Base-by-base conservation (phyloP, 2,329 filamentous ascomycete genomes). In the Trichoderma koningii region DNA sequence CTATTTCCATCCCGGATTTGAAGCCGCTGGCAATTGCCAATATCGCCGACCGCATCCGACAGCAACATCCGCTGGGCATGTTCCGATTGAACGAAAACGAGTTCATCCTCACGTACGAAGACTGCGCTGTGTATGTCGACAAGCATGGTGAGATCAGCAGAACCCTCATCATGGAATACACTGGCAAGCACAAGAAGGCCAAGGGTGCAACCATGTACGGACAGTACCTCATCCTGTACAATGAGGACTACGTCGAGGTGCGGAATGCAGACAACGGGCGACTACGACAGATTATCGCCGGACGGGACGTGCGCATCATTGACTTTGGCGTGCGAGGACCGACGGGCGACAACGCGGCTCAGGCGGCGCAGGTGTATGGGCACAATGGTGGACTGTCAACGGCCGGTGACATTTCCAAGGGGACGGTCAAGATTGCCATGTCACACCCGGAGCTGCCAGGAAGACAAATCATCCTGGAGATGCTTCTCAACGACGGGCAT, bases 131-230 rank as follows among this genome's bases (percentile, higher is more conserved):
- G 9, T 99, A 98, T 73, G 91, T 98, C 74, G 96, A 99, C 81
- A 97, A 98, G 78, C 93, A 98, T 76, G 95, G 95, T 69, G 95
- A 99, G 67, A 92, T 99, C 30, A 94, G 89, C 45, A 90, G 96
- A 52, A 92, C 90, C 30, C 92, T 98, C 66, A 93, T 98, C 73
- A 97, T 99, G 93, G 93, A 98, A 75, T 99, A 98, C 76, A 95
- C 96, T n/a, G 95, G 95, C 70, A 94, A 90, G 72, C 84, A 86
- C 74, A 87, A 86, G 77, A 86, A 86, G 76, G 95, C 95, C 1
- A 89, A 89, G 68, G 87, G 88, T 14, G 93, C 93, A 2, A 95
- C 93, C 67, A 89, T 98, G 79, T 96, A 92, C 71, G 93, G 93
- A 1, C 90, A 93, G 65, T 98, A 97, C 75, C 85, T 99, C 5